Base-by-base conservation (phyloP, 495 filamentous ascomycete genomes). In the Aspergillus nidulans region DNA sequence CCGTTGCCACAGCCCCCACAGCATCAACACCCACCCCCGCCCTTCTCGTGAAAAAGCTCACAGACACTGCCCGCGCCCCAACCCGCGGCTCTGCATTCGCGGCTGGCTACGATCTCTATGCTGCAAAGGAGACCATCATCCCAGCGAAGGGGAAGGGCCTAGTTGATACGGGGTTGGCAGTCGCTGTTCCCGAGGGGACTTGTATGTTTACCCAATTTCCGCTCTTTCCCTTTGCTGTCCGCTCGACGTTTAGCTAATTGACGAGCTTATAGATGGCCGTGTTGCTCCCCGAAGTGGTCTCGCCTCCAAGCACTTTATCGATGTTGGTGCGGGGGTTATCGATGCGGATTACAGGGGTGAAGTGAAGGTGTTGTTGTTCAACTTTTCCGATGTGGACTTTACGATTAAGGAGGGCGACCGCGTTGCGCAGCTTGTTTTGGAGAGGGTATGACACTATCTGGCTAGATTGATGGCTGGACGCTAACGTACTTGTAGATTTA, bases 281-380 rank as follows among this genome's bases (percentile, higher is more conserved):
- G 81, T 98, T 46, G 94, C 94, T 12, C 94, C 94, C 25, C 86
- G 94, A 47, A 92, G 88, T 44, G 94, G 94, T 34, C 86, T 98
- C 52, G 92, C 92, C 4, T 78, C 85, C 40, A 97, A 97, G 73
- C 84, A 96, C 74, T 90, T 89, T 76, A 97, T 98, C 68, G 90
- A 96, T 69, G 89, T 87, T 1, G 90, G 92, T 52, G 94, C 94
- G 2, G 94, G 94, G 28, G 94, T 98, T 49, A 96, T 98, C 65
- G 94, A 98, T 75, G 90, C 92, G 7, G 94, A 98, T 69, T 98
- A 98, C 77, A 83, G 94, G 21, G 94, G 94, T 16, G 88, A 87
- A 56, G 86, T 98, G 58, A 95, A 91, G 78, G 87, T 98, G 19
- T 77, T 98, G 61, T 80, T 98, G 36, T 96, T 97, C 66, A 98